Evolutionary conservation across 805 yeast species (phyloP), one percentile per base, ranked within the genome.

Genomic region (Zygoascus tannicola): DNA sequence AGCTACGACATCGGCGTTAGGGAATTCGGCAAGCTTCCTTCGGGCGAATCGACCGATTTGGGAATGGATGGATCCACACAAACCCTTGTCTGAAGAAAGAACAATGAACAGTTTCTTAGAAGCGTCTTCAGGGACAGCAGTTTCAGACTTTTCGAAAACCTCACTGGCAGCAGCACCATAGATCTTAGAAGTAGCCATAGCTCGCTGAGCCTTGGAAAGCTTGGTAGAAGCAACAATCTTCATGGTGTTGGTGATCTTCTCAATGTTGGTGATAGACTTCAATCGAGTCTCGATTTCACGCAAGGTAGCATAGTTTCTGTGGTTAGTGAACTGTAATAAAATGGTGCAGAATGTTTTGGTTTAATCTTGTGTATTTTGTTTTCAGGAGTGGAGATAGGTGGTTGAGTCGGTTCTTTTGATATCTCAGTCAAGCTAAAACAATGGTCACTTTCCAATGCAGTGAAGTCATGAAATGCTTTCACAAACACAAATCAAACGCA

Each of bases 221-320:
- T 96, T 83, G 57, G 98, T 92, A 35, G 97, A 90, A 35, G 98
- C 98, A 61, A 92, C 98, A 70, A 92, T 82, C 76, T 88, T 92
- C 97, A 92, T 92, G 69, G 98, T 92, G 73, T 92, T 92, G 72
- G 98, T 92, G 73, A 92, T 92, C 76, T 92, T 92, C 74, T 92
- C 97, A 68, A 92, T 90, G 78, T 92, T 92, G 76, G 90, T 92
- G 68, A 92, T 92, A 54, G 97, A 86, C 75, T 92, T 92, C 65
- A 92, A 80, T 75, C 98, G 94, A 69, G 78, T 83, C 75, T 92
- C 98, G 63, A 92, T 94, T 71, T 92, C 98, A 74, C 97, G 90
- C 66, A 92, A 77, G 57, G 98, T 92, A 62, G 98, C 98, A 75
- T 86, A 90, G 75, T 80, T 81, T 82, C 95, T 85, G 52, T 18